Evolutionary conservation across 768 basidiomycete genomes (phyloP).

Genomic region (Hericium coralloides): DNA sequence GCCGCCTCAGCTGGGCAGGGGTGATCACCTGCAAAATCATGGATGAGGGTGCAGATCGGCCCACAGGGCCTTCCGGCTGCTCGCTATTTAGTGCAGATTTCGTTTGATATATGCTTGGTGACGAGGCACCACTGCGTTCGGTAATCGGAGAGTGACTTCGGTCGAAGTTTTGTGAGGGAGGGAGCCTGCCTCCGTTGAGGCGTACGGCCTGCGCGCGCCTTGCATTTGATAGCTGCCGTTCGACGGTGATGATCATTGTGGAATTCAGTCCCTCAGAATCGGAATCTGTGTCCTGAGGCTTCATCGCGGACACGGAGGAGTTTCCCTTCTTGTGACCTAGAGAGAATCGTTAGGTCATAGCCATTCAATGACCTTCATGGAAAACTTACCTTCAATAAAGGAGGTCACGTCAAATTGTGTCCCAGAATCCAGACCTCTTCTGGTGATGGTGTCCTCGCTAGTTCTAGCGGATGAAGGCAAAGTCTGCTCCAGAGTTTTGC

Average conservation of each 20-base stretch:
- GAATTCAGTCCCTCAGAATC: slow-evolving; percentile 1
- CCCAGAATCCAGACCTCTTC: slow-evolving; percentile 31
- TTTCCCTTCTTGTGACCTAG: neutral
- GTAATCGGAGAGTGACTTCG: no score
- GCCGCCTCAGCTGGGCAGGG: no score
- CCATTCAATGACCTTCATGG: neutral
- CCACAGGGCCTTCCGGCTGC: no score
- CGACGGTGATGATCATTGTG: slow-evolving; percentile 6
- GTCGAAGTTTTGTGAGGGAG: neutral
- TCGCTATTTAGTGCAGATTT: no score
- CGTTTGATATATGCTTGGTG: no score
- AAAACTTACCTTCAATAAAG: slow-evolving; percentile 45
- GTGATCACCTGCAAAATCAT: no score
- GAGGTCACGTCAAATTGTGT: slow-evolving; percentile 68
- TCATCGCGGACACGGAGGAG: neutral
- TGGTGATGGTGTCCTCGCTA: neutral
- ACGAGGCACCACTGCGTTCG: no score
- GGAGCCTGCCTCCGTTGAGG: neutral
- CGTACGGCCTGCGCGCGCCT: slow-evolving; percentile 1
- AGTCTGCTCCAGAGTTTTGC: slow-evolving; percentile 10
- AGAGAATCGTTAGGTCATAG: neutral
- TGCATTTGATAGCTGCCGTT: slow-evolving; percentile 5
- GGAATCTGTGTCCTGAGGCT: neutral
- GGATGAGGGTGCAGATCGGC: no score
- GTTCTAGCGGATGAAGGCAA: slow-evolving; percentile 12